Conservation (phyloP, 495 filamentous ascomycete species). For the Oidiodendron maius region DNA sequence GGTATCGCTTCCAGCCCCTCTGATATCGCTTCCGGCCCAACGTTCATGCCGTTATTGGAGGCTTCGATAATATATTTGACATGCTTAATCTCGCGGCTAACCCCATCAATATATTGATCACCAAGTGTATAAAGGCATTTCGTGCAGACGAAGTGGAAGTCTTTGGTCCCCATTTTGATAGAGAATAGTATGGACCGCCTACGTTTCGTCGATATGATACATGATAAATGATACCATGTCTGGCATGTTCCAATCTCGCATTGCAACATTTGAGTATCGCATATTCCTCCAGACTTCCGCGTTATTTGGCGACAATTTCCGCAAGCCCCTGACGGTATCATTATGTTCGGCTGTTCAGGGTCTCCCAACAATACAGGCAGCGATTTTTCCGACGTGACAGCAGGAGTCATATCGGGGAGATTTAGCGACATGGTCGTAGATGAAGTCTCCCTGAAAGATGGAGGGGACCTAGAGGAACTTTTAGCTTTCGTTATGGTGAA, state of each 20-base stretch:
- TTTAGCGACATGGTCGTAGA: neutral
- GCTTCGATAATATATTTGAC: no score
- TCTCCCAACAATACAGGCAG: no score
- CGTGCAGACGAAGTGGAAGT: neutral
- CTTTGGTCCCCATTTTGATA: neutral
- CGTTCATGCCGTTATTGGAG: no score
- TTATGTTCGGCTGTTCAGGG: no score
- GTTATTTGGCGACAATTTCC: neutral
- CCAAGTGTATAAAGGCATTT: no score
- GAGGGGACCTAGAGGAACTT: no score
- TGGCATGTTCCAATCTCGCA: neutral
- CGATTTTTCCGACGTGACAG: neutral
- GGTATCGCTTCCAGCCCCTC: no score
- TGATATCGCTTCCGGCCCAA: no score
- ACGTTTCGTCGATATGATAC: neutral
- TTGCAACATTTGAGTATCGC: neutral
- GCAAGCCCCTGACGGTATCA: neutral
- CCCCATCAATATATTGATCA: no score
- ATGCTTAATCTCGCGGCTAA: no score
- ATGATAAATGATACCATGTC: slow-evolving; percentile 5
- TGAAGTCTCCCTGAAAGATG: neutral
- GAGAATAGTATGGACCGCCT: neutral
- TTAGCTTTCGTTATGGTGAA: no score
- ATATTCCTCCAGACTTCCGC: neutral
- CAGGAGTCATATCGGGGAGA: neutral